These are phyloP conservation scores for Fusarium sp. DNA, from an alignment of 2,329 filamentous ascomycete genomes.

Conservation along the genomic window DNA sequence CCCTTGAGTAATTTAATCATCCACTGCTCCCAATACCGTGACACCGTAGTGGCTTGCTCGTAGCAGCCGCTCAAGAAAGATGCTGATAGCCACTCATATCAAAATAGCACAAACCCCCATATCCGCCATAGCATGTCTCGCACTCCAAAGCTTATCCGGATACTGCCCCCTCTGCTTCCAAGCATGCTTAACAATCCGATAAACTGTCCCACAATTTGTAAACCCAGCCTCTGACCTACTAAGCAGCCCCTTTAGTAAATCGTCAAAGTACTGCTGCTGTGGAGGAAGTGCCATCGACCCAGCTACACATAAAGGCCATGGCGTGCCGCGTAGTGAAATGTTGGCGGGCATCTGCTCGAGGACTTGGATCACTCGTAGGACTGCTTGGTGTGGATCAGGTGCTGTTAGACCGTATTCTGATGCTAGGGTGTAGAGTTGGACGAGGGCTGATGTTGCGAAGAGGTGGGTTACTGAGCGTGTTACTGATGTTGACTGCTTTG, in stretches of 20 bases:
- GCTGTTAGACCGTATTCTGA: background rate
- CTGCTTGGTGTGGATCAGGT: background rate
- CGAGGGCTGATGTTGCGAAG: slow-evolving; percentile 25
- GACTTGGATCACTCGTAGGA: slow-evolving; percentile 10
- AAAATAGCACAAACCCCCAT: slow-evolving; percentile 35
- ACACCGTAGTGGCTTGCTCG: background rate
- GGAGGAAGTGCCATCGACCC: slow-evolving; percentile 24
- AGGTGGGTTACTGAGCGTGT: slow-evolving; percentile 12
- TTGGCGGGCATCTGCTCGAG: slow-evolving; percentile 13
- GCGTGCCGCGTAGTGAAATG: slow-evolving; percentile 19
- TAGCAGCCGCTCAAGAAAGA: too few relatives aligned
- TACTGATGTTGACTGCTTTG: background rate
- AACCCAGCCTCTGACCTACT: slow-evolving; percentile 14
- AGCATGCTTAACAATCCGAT: slow-evolving; percentile 21
- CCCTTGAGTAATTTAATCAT: background rate
- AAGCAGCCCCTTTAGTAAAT: slow-evolving; percentile 8
- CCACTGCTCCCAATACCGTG: background rate
- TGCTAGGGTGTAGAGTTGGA: slow-evolving; percentile 18
- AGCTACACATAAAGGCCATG: slow-evolving; percentile 30
- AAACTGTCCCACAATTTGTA: slow-evolving; percentile 30
- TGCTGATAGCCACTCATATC: slow-evolving; percentile 7
- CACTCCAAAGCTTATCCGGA: slow-evolving; percentile 20
- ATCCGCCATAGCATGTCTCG: slow-evolving; percentile 24
- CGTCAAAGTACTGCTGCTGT: slow-evolving; percentile 28
- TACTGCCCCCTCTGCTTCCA: slow-evolving; percentile 12